A percentile compares a stretch with the other conserved stretches of the same genome.
Conservation (phyloP, 768 basidiomycete genomes). For the Hygrophorus pudorinus region DNA sequence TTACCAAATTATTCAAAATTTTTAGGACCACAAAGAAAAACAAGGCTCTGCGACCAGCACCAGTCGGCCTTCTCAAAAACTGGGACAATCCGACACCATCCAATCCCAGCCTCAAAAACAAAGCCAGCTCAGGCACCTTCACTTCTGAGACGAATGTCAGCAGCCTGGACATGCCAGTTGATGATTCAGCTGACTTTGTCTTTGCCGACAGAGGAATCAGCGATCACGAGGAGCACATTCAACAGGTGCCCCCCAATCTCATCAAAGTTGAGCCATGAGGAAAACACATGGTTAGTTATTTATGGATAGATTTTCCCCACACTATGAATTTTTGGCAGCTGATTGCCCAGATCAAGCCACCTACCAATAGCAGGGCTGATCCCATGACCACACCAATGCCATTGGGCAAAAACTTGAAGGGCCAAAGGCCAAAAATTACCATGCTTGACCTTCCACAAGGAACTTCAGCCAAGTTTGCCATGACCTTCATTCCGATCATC, state of each 20-base stretch:
- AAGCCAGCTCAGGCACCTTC: background rate
- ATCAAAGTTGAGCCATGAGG: too few species aligned
- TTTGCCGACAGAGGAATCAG: too few species aligned
- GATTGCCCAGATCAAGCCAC: background rate
- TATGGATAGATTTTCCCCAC: too few species aligned
- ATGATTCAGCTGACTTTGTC: background rate
- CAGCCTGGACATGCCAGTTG: background rate
- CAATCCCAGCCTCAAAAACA: background rate
- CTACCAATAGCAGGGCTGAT: background rate
- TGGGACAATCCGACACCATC: background rate
- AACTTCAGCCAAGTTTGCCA: background rate
- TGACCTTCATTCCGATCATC: background rate
- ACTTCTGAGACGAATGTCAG: background rate
- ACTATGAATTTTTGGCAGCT: background rate
- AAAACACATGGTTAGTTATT: too few species aligned
- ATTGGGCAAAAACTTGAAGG: background rate
- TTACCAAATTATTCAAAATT: too few species aligned
- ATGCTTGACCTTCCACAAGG: background rate
- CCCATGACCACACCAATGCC: too few species aligned
- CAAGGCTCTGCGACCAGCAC: background rate
- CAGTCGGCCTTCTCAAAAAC: background rate
- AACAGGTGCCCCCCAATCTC: background rate
- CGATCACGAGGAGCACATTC: background rate
- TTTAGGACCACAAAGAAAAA: background rate
- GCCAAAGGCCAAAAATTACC: background rate